Evolutionary conservation across 2,329 filamentous ascomycete species (phyloP).

Genomic region (Cytospora leucostoma): DNA sequence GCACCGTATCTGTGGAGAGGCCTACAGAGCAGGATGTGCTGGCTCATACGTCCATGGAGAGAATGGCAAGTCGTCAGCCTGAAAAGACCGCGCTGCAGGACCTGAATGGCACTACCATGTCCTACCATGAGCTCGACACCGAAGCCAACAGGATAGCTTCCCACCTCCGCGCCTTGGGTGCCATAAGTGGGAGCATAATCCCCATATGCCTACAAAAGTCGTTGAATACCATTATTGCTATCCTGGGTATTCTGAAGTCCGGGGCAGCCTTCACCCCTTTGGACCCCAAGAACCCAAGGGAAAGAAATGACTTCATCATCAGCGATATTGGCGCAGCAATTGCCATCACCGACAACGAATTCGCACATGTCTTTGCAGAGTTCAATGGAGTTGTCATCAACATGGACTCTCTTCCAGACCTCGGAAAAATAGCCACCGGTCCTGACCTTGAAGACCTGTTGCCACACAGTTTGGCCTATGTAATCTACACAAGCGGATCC

Average conservation of each 20-base stretch:
- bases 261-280: conserved; percentile 30
- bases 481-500: conserved; percentile 38
- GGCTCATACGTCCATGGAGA: neutral
- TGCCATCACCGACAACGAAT: conserved; percentile 2
- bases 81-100: neutral
- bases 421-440: neutral
- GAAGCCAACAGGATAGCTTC: conserved; percentile 12
- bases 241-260: conserved; percentile 31
- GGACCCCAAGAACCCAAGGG: conserved; percentile 27
- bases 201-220: conserved; percentile 21
- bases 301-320: conserved; percentile 28
- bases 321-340: conserved; percentile 14
- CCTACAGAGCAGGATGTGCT: neutral
- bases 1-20: neutral
- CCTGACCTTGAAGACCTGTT: neutral
- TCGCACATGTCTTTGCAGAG: conserved; percentile 1
- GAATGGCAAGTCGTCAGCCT: conserved; percentile 8
- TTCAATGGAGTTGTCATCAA: conserved; percentile 3
- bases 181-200: neutral
- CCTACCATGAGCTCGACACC: neutral
- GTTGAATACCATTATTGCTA: conserved; percentile 17
- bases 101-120: neutral
- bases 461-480: conserved; percentile 33
- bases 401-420: neutral
- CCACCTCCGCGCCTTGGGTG: conserved; percentile 2